Evolutionary conservation across 164 flowering plant genomes (phyloP), one percentile per base, ranked within the genome.

Genomic region (Litsea cubeba): DNA sequence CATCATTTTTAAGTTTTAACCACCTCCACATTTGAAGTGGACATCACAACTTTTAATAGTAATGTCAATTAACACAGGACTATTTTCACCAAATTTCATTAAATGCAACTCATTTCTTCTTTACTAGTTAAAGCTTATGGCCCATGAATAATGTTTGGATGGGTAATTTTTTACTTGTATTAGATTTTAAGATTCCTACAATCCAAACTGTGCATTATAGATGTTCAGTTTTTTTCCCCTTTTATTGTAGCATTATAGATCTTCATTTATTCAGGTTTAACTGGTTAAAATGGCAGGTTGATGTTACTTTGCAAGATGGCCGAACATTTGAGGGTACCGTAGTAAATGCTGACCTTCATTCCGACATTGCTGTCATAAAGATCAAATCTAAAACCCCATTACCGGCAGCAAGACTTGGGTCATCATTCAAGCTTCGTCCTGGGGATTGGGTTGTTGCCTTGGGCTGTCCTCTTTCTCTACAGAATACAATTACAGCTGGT

Each of bases 371-470:
- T 28, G 84, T 95, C 65, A 92, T 95, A 50, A 95, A 89, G 81
- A 95, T 95, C 70, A 84, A 83, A 32, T 90, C 99, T 50, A 89
- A 85, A 81, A 85, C 90, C 74, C 93, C 99, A 62, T 86, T 95
- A 25, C 98, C 99, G 64, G 66, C 80, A 7, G 99, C 99, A 74
- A 91, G 86, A 75, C 88, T 93, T 73, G 99, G 99, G 15, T 83
- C 83, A 60, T 95, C 99, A 71, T 79, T 83, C 71, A 88, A 82
- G 85, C 92, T 95, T 79, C 94, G 92, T 57, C 97, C 99, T 50
- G 99, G 99, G 62, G 99, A 95, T 49, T 95, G 99, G 98, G 98
- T 95, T 25, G 66, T 95, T 73, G 88, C 98, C 20, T 65, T 95
- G 88, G 99, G 99, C 12, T 91, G 97, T 73, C 99, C 99, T 3